These are phyloP conservation scores for Moricandia arvensis DNA, from an alignment of 345 rosid species.

Conservation along the genomic window DNA sequence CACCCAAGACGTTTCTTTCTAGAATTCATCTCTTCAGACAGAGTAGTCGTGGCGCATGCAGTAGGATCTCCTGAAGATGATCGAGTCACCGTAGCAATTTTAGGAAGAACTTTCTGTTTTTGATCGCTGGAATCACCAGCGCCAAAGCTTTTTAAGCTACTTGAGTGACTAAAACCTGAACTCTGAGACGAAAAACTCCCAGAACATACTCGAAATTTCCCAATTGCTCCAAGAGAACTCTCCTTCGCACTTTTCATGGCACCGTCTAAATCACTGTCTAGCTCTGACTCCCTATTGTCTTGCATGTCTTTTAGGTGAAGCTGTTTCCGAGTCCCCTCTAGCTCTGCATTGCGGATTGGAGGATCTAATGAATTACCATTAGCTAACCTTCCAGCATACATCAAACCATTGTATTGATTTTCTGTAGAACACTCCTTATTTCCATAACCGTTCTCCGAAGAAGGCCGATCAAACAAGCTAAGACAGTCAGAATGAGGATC, in stretches of 20 bases:
- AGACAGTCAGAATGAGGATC: constrained; percentile 29
- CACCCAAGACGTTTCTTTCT: no score
- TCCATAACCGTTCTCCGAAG: constrained; percentile 23
- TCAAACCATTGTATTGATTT: constrained; percentile 32
- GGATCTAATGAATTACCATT: constrained; percentile 28
- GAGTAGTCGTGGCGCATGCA: no score
- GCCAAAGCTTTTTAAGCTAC: no score
- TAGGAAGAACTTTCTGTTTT: no score
- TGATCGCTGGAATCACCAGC: no score
- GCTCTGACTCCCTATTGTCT: constrained; percentile 52
- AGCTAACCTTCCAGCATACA: constrained; percentile 23
- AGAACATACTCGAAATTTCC: constrained; percentile 65
- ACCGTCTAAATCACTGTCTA: constrained; percentile 45
- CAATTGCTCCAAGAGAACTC: constrained; percentile 44
- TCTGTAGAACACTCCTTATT: constrained; percentile 27
- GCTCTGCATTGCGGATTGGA: constrained; percentile 21
- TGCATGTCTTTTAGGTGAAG: constrained; percentile 47
- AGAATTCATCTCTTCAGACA: no score
- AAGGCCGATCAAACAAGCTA: constrained; percentile 30
- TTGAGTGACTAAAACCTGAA: no score
- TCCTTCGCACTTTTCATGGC: constrained; percentile 54
- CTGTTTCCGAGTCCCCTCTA: constrained; percentile 25
- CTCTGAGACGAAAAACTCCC: no score
- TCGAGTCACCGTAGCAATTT: no score
- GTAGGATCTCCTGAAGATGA: no score